Conservation (phyloP, 306 rosid genomes). For the Crotalaria pallida region DNA sequence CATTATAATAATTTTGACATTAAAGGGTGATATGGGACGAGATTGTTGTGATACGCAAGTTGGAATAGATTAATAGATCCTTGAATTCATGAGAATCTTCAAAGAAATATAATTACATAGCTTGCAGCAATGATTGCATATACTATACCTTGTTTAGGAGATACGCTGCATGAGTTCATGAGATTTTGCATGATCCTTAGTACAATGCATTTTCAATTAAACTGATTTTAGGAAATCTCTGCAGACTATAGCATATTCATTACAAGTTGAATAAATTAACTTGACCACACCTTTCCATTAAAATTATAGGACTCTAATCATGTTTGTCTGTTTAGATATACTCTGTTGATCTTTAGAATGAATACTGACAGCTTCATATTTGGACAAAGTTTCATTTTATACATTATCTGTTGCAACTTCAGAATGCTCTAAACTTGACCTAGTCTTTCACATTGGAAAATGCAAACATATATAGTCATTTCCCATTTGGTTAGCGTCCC, state of each 20-base stretch:
- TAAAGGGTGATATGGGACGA: not conserved
- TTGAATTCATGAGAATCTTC: not conserved
- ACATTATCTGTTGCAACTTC: not conserved
- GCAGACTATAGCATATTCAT: not conserved
- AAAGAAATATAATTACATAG: not conserved
- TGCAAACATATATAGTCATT: not conserved
- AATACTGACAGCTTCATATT: not conserved
- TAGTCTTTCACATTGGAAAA: conserved; percentile 9
- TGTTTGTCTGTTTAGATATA: not conserved
- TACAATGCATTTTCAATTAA: not conserved
- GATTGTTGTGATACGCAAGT: not conserved
- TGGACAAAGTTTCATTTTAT: not conserved
- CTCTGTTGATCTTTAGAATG: not conserved
- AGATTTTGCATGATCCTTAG: not conserved
- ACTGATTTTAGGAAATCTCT: conserved; percentile 2
- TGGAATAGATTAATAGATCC: not conserved
- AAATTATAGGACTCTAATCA: not conserved
- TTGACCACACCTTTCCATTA: not conserved
- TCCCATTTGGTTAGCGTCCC: conserved; percentile 16
- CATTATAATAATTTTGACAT: not conserved
- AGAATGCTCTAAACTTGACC: not conserved
- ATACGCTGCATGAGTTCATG: not conserved
- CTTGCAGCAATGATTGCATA: not conserved
- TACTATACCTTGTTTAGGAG: not conserved
- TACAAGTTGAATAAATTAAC: conserved; percentile 1